Evolutionary conservation across 805 yeast species (phyloP).

Genomic region (Candida jianshihensis): DNA sequence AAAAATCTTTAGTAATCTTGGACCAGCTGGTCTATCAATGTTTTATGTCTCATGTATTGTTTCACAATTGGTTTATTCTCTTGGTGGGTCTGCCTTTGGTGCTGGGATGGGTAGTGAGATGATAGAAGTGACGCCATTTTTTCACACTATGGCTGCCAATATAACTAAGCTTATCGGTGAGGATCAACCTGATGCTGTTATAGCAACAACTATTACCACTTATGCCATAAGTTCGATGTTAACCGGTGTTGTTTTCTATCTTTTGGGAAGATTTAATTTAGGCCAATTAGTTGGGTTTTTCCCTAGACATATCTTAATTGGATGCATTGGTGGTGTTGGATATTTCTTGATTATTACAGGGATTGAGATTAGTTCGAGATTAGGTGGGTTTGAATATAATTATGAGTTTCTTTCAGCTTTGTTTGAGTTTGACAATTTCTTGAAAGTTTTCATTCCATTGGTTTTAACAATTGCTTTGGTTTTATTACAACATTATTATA

Average conservation of each 20-base stretch:
- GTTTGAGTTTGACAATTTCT: slow-evolving; percentile 36
- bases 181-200: slow-evolving; percentile 41
- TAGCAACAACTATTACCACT: slow-evolving; percentile 83
- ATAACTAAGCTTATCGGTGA: slow-evolving; percentile 53
- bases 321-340: slow-evolving; percentile 98
- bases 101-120: slow-evolving; percentile 95
- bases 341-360: slow-evolving; percentile 88
- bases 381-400: slow-evolving; percentile 65
- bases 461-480: slow-evolving; percentile 54
- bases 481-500: slow-evolving; percentile 49
- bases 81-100: slow-evolving; percentile 86
- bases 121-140: slow-evolving; percentile 99
- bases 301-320: slow-evolving; percentile 92
- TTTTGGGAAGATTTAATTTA: slow-evolving; percentile 69
- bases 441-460: slow-evolving; percentile 70
- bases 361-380: slow-evolving; percentile 79
- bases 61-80: slow-evolving; percentile 79
- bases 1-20: slow-evolving; percentile 67
- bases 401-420: slow-evolving; percentile 45
- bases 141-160: slow-evolving; percentile 86
- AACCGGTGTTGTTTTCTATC: slow-evolving; percentile 76
- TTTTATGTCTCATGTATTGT: slow-evolving; percentile 89
- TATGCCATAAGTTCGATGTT: slow-evolving; percentile 78
- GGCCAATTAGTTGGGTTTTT: slow-evolving; percentile 91
- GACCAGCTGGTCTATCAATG: slow-evolving; percentile 88